Evolutionary conservation across 257 asterid genomes (phyloP).

Genomic region (Marsdenia floribunda): DNA sequence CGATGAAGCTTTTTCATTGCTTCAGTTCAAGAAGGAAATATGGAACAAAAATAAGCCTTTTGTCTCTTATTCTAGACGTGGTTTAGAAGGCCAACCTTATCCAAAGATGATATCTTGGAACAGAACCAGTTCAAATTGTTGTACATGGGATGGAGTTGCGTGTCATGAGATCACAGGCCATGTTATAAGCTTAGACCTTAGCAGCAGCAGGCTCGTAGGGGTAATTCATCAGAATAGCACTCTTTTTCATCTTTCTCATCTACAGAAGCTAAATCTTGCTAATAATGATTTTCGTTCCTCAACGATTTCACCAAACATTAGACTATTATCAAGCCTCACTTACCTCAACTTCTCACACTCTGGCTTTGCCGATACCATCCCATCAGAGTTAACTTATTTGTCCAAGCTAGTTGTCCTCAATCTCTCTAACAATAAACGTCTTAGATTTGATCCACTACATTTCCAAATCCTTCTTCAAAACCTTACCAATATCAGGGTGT

Average conservation of each 20-base stretch:
- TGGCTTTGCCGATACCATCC: background rate
- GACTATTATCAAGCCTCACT: too few relatives aligned
- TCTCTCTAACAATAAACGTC: background rate
- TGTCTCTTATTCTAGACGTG: background rate
- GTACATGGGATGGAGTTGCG: background rate
- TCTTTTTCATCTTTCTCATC: constrained; percentile 11
- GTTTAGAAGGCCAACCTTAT: background rate
- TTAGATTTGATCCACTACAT: background rate
- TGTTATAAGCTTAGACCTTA: background rate
- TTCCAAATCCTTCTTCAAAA: background rate
- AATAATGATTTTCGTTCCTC: background rate
- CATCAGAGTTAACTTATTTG: background rate
- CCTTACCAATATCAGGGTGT: too few relatives aligned
- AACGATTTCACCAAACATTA: too few relatives aligned
- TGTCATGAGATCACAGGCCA: background rate
- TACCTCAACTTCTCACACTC: background rate
- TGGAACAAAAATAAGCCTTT: background rate
- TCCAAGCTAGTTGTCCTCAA: constrained; percentile 2
- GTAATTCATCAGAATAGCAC: constrained; percentile 1
- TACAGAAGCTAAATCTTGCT: constrained; percentile 7
- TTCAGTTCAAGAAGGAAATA: background rate
- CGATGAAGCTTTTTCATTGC: background rate
- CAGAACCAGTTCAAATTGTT: background rate
- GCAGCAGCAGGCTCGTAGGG: constrained; percentile 6
- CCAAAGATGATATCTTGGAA: constrained; percentile 10